Percentiles rank a stretch among this genome's conserved stretches.
These are phyloP conservation scores for Tulasnella sp. DNA, from an alignment of 768 basidiomycete genomes.

Conservation along the genomic window DNA sequence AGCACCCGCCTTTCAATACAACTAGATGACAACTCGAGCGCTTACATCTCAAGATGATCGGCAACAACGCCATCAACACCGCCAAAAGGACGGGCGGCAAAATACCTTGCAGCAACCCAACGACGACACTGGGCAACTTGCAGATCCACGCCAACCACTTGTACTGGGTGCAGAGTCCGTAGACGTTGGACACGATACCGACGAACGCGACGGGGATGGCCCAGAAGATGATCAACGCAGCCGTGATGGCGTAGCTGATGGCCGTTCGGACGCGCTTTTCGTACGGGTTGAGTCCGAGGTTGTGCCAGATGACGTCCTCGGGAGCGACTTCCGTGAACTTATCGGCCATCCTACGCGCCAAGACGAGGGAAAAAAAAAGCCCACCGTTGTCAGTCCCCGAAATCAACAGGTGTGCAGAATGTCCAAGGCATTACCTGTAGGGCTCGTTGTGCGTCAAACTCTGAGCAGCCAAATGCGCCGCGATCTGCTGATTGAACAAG, in stretches of 20 bases:
- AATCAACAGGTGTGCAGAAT: no score
- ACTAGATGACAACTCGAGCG: neutral
- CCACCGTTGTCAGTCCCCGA: no score
- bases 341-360: slow-evolving; percentile 47
- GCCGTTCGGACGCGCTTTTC: slow-evolving; percentile 57
- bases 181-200: slow-evolving; percentile 74
- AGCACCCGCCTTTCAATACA: neutral
- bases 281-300: slow-evolving; percentile 82
- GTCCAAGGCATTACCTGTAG: slow-evolving; percentile 31
- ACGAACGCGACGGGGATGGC: slow-evolving; percentile 79
- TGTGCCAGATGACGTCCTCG: slow-evolving; percentile 78
- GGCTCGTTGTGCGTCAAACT: slow-evolving; percentile 67
- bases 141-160: slow-evolving; percentile 81
- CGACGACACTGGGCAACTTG: slow-evolving; percentile 44
- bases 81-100: slow-evolving; percentile 80
- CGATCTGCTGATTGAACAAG: slow-evolving; percentile 85
- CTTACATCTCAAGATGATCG: slow-evolving; percentile 59
- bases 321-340: slow-evolving; percentile 77
- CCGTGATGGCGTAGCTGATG: slow-evolving; percentile 63
- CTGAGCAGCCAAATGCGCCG: slow-evolving; percentile 79
- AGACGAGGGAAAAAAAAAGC: slow-evolving; percentile 11
- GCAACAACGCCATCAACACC: slow-evolving; percentile 80
- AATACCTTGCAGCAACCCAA: slow-evolving; percentile 83
- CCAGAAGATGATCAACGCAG: slow-evolving; percentile 78
- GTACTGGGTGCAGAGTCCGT: slow-evolving; percentile 49